Evolutionary conservation across 2,329 filamentous ascomycete genomes (phyloP).

Genomic region (Arthrobotrys musiformis): DNA sequence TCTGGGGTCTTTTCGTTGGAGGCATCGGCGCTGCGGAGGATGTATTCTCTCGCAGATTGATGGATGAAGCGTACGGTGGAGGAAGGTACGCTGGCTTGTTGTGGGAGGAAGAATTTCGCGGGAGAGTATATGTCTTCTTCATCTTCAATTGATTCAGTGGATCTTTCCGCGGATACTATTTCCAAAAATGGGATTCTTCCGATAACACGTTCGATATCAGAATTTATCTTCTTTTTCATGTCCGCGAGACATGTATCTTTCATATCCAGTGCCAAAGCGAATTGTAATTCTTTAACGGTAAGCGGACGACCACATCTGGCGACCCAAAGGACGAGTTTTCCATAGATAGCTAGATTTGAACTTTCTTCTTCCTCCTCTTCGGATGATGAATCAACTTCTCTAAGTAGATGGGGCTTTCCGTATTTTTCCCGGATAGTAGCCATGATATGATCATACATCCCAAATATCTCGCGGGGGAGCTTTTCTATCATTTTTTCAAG

Average conservation of each 20-base stretch:
- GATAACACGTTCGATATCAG: constrained; percentile 21
- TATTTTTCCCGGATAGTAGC: constrained; percentile 27
- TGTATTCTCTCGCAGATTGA: constrained; percentile 27
- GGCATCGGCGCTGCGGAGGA: constrained; percentile 16
- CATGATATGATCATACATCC: constrained; percentile 40
- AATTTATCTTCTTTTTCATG: not conserved
- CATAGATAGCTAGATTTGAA: constrained; percentile 10
- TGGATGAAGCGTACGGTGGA: constrained; percentile 32
- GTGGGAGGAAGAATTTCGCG: not conserved
- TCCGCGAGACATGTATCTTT: constrained; percentile 11
- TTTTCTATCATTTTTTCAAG: constrained; percentile 7
- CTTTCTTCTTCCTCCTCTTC: constrained; percentile 13
- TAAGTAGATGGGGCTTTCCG: not conserved
- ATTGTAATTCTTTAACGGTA: constrained; percentile 27
- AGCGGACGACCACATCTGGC: not conserved
- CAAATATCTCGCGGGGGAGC: constrained; percentile 25
- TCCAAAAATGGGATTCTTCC: constrained; percentile 19
- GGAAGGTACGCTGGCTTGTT: not conserved
- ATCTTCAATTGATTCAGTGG: not conserved
- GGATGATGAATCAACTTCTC: not conserved
- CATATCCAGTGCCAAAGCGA: constrained; percentile 30
- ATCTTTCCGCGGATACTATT: not conserved
- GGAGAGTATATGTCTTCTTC: not conserved
- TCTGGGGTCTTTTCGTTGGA: not conserved
- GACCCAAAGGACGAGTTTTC: constrained; percentile 21